These are phyloP conservation scores for Bryoerythrophyllum caledonicum DNA, from an alignment of 225 moss, liverwort and hornwort species.

Conservation along the genomic window DNA sequence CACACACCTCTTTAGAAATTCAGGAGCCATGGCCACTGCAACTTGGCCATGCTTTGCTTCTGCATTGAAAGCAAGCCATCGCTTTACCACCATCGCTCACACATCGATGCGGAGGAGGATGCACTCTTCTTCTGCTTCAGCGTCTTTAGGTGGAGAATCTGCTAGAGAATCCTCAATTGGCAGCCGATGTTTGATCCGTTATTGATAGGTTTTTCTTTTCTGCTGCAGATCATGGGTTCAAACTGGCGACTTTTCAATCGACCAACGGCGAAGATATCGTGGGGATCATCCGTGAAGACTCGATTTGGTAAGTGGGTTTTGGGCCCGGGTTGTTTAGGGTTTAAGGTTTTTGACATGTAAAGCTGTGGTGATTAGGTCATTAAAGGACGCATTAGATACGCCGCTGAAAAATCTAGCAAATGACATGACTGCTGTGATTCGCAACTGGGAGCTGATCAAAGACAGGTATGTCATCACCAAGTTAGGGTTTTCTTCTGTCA, in stretches of 20 bases:
- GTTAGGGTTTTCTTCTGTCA: not conserved
- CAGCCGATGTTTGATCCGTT: not conserved
- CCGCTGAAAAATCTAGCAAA: slow-evolving; percentile 22
- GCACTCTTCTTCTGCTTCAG: slow-evolving; percentile 32
- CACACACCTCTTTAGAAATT: not conserved
- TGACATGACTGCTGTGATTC: slow-evolving; percentile 76
- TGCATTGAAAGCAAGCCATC: slow-evolving; percentile 29
- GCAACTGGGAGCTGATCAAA: slow-evolving; percentile 63
- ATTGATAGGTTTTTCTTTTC: not conserved
- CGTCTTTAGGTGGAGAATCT: slow-evolving; percentile 31
- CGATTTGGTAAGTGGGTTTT: slow-evolving; percentile 54
- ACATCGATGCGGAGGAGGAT: slow-evolving; percentile 28
- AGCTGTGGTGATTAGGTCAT: slow-evolving; percentile 45
- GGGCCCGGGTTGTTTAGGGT: not conserved
- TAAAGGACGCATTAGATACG: slow-evolving; percentile 54
- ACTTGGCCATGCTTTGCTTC: slow-evolving; percentile 25
- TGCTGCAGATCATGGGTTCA: slow-evolving; percentile 42
- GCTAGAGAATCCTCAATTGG: slow-evolving; percentile 33
- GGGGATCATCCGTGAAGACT: slow-evolving; percentile 62
- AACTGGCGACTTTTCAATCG: slow-evolving; percentile 68
- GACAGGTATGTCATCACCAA: slow-evolving; percentile 44
- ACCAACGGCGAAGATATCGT: slow-evolving; percentile 42
- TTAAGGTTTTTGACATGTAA: slow-evolving; percentile 4
- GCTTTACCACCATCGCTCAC: slow-evolving; percentile 28
- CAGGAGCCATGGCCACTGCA: slow-evolving; percentile 36